These are phyloP conservation scores for Ceratocystis diversiconidia DNA, from an alignment of 2,329 filamentous ascomycete species.

Conservation along the genomic window DNA sequence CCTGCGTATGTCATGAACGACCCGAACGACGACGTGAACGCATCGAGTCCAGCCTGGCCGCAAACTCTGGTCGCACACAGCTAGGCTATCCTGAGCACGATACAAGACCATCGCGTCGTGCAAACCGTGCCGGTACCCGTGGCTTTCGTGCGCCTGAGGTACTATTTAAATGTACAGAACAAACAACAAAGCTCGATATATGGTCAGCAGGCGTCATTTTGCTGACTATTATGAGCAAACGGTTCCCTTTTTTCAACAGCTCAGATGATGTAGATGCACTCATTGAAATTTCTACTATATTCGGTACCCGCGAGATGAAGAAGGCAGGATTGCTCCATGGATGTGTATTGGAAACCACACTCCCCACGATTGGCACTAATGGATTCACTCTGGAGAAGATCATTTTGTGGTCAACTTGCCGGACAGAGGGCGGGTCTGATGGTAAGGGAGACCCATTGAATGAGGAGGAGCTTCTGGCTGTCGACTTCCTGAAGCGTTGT, in stretches of 20 bases:
- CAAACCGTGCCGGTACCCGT: constrained; percentile 86
- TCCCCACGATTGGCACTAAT: constrained; percentile 73
- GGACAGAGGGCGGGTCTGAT: constrained; percentile 45
- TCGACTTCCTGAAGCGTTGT: constrained; percentile 56
- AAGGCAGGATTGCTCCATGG: constrained; percentile 71
- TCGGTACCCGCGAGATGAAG: constrained; percentile 75
- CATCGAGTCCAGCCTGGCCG: constrained; percentile 43
- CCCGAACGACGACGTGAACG: constrained; percentile 46
- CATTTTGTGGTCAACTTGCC: constrained; percentile 83
- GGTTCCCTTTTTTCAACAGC: constrained; percentile 97
- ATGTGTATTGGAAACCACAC: constrained; percentile 79
- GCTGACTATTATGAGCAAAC: constrained; percentile 77
- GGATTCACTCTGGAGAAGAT: constrained; percentile 89
- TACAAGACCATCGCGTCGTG: constrained; percentile 70
- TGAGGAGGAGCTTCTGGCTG: constrained; percentile 55
- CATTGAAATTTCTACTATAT: constrained; percentile 94
- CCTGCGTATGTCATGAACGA: constrained; percentile 66
- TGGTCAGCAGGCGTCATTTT: constrained; percentile 97
- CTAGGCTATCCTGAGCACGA: constrained; percentile 69
- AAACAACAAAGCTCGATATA: constrained; percentile 87
- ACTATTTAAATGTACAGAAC: constrained; percentile 89
- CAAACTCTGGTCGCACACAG: constrained; percentile 39
- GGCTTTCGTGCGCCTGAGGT: constrained; percentile 96
- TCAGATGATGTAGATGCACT: constrained; percentile 96
- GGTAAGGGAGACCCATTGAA: constrained; percentile 39